phyloP scores from a whole-genome alignment of 2,329 filamentous ascomycete species.

The Hypoxylon sp. region DNA sequence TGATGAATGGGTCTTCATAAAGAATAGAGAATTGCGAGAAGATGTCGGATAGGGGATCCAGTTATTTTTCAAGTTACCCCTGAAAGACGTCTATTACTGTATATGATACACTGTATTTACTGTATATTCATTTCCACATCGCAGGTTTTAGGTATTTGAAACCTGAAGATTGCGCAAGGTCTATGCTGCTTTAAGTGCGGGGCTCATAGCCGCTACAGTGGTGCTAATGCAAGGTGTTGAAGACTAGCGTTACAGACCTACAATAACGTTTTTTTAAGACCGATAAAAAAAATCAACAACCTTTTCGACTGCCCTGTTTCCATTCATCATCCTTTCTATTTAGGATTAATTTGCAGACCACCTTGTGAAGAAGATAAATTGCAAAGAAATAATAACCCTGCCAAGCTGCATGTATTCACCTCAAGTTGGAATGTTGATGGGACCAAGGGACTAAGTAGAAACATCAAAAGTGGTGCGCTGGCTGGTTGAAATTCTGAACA shows the following conservation, averaged over 20 bases:
- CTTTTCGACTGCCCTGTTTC: too few species aligned
- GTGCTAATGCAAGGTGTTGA: slow-evolving; percentile 30
- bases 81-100: slow-evolving; percentile 7
- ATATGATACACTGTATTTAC: slow-evolving; percentile 1
- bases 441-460: too few species aligned
- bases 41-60: slow-evolving; percentile 11
- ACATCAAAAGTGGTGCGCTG: too few species aligned
- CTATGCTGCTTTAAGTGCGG: slow-evolving; percentile 13
- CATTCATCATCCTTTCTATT: too few species aligned
- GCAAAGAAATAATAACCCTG: too few species aligned
- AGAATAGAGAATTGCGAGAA: slow-evolving; percentile 3
- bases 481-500: slow-evolving; percentile 16
- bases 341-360: too few species aligned
- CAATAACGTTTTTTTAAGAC: too few species aligned
- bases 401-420: too few species aligned
- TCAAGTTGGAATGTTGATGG: too few species aligned
- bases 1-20: too few species aligned
- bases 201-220: slow-evolving; percentile 3
- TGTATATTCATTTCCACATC: slow-evolving; percentile 11
- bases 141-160: slow-evolving; percentile 5
- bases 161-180: slow-evolving; percentile 21
- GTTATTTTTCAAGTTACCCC: slow-evolving; percentile 6
- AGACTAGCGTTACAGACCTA: slow-evolving; percentile 32
- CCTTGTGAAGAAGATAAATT: too few species aligned
- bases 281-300: too few species aligned